Evolutionary conservation across 805 yeast species (phyloP).

Genomic region (Hanseniaspora meyeri): DNA sequence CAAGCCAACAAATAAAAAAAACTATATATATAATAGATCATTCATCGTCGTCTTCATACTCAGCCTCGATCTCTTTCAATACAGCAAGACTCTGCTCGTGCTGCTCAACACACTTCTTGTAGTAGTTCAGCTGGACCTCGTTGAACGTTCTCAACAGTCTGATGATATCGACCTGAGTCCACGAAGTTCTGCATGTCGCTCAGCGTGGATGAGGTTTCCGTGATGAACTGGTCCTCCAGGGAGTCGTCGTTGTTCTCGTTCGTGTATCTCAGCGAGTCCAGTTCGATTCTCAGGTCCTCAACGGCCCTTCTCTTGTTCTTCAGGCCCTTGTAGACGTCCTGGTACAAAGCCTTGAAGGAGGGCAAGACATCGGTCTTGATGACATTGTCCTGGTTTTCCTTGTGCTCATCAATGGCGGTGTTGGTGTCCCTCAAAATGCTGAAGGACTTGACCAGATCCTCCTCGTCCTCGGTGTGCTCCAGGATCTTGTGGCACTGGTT

Average conservation of each 20-base stretch:
- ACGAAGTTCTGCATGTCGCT: constrained; percentile 62
- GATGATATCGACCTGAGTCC: constrained; percentile 51
- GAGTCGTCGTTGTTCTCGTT: constrained; percentile 27
- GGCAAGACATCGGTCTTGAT: constrained; percentile 48
- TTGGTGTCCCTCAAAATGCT: constrained; percentile 43
- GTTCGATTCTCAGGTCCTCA: constrained; percentile 54
- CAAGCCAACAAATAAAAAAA: constrained; percentile 4
- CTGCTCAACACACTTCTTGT: constrained; percentile 40
- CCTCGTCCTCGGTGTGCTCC: constrained; percentile 34
- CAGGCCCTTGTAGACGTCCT: constrained; percentile 40
- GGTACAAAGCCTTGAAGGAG: constrained; percentile 41
- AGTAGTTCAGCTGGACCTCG: constrained; percentile 56
- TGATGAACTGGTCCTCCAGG: constrained; percentile 68
- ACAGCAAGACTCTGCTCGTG: constrained; percentile 36
- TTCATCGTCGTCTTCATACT: constrained; percentile 33
- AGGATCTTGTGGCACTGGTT: constrained; percentile 32
- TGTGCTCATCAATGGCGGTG: constrained; percentile 50
- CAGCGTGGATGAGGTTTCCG: constrained; percentile 69
- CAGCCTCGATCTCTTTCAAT: constrained; percentile 34
- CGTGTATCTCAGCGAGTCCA: constrained; percentile 58
- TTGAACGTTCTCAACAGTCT: constrained; percentile 54
- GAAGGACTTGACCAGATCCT: constrained; percentile 33
- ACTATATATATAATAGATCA: constrained; percentile 23
- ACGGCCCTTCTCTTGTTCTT: constrained; percentile 42
- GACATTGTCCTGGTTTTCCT: constrained; percentile 57